Conservation (phyloP, 2,329 filamentous ascomycete genomes). For the Penicillium sumatraense region DNA sequence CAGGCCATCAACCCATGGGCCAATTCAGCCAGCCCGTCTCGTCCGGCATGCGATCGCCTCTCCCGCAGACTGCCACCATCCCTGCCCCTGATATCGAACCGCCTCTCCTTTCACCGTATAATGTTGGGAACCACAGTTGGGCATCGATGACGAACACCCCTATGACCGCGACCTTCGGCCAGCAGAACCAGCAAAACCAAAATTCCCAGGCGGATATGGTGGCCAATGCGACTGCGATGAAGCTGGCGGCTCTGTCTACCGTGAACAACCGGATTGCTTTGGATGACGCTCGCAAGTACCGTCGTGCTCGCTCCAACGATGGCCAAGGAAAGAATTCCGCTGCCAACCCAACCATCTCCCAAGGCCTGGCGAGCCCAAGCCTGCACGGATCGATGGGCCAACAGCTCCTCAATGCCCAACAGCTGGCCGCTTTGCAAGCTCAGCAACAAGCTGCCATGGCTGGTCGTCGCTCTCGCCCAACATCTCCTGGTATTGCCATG, state of each 20-base stretch:
- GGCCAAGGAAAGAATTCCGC: slow-evolving; percentile 54
- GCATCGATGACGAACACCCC: slow-evolving; percentile 98
- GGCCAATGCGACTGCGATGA: slow-evolving; percentile 98
- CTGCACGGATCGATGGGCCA: slow-evolving; percentile 78
- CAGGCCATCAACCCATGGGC: slow-evolving; percentile 81
- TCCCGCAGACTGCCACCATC: slow-evolving; percentile 82
- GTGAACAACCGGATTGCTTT: slow-evolving; percentile 98
- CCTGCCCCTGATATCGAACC: slow-evolving; percentile 76
- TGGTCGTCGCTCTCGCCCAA: slow-evolving; percentile 80
- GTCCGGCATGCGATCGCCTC: slow-evolving; percentile 78
- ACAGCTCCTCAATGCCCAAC: slow-evolving; percentile 82
- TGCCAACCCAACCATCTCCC: slow-evolving; percentile 66
- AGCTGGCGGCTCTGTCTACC: slow-evolving; percentile 92
- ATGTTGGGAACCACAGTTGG: slow-evolving; percentile 86
- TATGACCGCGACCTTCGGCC: slow-evolving; percentile 84
- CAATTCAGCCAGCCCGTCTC: slow-evolving; percentile 87
- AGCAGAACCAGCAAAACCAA: slow-evolving; percentile 41
- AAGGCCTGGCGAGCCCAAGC: slow-evolving; percentile 65
- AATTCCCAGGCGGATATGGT: slow-evolving; percentile 92
- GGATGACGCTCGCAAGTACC: slow-evolving; percentile 96
- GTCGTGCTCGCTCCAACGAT: slow-evolving; percentile 87
- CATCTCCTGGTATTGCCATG: slow-evolving; percentile 84
- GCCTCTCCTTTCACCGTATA: slow-evolving; percentile 81
- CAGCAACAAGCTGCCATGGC: slow-evolving; percentile 63
- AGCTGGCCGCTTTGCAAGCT: slow-evolving; percentile 79